Base-by-base conservation (phyloP, 108 stramenopile species). In the Schizochytrium sp. region DNA sequence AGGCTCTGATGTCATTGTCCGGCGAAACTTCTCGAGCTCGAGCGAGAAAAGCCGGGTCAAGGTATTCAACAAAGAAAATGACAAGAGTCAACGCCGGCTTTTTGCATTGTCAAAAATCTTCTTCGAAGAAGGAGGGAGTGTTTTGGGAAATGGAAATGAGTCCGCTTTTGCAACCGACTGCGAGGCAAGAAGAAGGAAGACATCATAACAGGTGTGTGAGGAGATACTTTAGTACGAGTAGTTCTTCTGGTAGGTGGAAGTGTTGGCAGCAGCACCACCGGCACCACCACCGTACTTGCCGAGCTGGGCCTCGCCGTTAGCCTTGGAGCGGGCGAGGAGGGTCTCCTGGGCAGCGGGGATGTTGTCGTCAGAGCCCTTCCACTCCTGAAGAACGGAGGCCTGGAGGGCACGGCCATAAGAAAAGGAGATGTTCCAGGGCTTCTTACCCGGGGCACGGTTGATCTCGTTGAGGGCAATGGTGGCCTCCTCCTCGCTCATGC, bases 331-430 rank as follows among this genome's bases (percentile, higher is more conserved):
- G 43, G 91, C 94, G 47, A 90, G 34, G 83, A 95, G 90, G 16
- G 90, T 91, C n/a, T 29, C 58, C 91, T 94, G 94, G 18, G 94
- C 95, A 44, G 90, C 93, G 21, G 18, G 72, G 53, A 93, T 53
- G 90, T 94, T 94, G 89, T 94, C 95, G 44, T 63, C 48, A 89
- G 92, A 93, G 44, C 95, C 96, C 72, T 91, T 91, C 93, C 96
- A 97, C 25, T 95, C 92, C 72, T 95, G 90, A 57, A 97, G 91
- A 76, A 95, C 90, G 10, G 97, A 96, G 51, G 95, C 90, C 90
- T 97, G 97, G 19, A 97, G 92, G 16, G 96, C 96, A 47, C 95
- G 95, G 72, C 95, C 95, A 93, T 95, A 97, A 23, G 94, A 95
- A 91, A 97, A 97, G 60, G 94, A 90, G 14, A 95, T 88, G 71